Conservation (phyloP, 1,139 yeast species). For the Zygosaccharomyces pseudobailii region DNA sequence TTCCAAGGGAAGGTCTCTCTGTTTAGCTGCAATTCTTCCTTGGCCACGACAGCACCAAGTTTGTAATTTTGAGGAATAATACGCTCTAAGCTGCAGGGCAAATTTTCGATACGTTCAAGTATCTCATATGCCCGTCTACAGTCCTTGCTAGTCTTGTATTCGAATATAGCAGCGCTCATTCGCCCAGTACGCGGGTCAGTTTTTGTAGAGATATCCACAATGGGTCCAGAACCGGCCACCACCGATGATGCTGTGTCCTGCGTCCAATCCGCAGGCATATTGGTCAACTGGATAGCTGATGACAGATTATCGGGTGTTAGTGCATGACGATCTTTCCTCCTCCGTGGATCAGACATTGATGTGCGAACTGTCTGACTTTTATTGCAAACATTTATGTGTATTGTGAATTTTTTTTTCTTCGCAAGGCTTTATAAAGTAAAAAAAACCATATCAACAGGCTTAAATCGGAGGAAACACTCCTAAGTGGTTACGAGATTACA, state of each 20-base stretch:
- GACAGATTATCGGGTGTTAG: conserved; percentile 31
- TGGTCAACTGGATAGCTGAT: conserved; percentile 27
- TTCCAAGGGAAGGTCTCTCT: conserved; percentile 34
- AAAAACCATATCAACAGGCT: background rate
- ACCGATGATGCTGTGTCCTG: conserved; percentile 29
- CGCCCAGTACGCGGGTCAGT: conserved; percentile 32
- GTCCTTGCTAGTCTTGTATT: conserved; percentile 25
- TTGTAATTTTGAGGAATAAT: conserved; percentile 27
- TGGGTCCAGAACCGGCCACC: conserved; percentile 34
- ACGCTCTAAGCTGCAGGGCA: conserved; percentile 27
- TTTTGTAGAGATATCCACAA: conserved; percentile 22
- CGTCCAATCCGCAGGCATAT: conserved; percentile 30
- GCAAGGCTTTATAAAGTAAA: background rate
- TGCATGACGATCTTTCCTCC: conserved; percentile 28
- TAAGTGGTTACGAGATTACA: background rate
- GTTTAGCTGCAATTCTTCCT: conserved; percentile 22
- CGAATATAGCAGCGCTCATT: conserved; percentile 22
- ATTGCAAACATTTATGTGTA: background rate
- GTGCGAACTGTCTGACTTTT: background rate
- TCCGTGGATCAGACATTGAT: conserved; percentile 30
- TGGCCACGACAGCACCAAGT: conserved; percentile 9
- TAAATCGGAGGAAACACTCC: background rate
- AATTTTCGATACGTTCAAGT: conserved; percentile 22
- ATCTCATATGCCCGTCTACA: conserved; percentile 27
- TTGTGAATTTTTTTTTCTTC: background rate